These are phyloP conservation scores for Alternaria ethzedia DNA, from an alignment of 2,329 filamentous ascomycete species.

Conservation along the genomic window DNA sequence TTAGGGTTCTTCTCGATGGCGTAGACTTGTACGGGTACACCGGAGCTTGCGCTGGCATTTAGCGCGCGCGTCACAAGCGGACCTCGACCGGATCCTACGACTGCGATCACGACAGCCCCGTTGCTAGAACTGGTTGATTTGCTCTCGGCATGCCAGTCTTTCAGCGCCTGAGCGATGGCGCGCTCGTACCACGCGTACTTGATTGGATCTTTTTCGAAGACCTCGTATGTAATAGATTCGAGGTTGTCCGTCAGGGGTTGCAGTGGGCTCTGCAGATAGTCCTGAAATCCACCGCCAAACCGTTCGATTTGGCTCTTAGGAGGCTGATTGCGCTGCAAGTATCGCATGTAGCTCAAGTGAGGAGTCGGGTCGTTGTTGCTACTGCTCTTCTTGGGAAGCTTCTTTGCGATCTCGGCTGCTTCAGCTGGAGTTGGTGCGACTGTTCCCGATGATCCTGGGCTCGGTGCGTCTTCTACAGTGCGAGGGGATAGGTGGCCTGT, in stretches of 20 bases:
- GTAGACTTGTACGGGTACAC: slow-evolving; percentile 83
- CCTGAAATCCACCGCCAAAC: slow-evolving; percentile 79
- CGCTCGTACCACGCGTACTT: slow-evolving; percentile 97
- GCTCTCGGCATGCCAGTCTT: slow-evolving; percentile 74
- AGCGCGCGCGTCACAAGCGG: slow-evolving; percentile 89
- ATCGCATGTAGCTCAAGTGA: slow-evolving; percentile 81
- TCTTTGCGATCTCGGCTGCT: slow-evolving; percentile 57
- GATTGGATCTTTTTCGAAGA: slow-evolving; percentile 97
- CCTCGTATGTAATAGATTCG: slow-evolving; percentile 96
- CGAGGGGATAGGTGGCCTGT: slow-evolving; percentile 50
- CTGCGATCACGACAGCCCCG: slow-evolving; percentile 81
- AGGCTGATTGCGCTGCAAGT: slow-evolving; percentile 83
- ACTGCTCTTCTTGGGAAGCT: slow-evolving; percentile 51
- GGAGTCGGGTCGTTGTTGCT: slow-evolving; percentile 62
- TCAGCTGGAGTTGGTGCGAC: slow-evolving; percentile 71
- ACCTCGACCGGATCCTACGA: slow-evolving; percentile 91
- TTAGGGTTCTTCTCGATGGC: slow-evolving; percentile 98
- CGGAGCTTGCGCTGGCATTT: slow-evolving; percentile 76
- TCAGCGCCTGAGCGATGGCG: slow-evolving; percentile 80
- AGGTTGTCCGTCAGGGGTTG: slow-evolving; percentile 96
- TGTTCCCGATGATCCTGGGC: slow-evolving; percentile 25
- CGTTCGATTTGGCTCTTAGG: slow-evolving; percentile 67
- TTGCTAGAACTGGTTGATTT: slow-evolving; percentile 76
- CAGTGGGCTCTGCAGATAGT: slow-evolving; percentile 93
- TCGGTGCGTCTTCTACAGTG: slow-evolving; percentile 49